A percentile compares a stretch with the other conserved stretches of the same genome.
phyloP scores from a whole-genome alignment of 2,329 filamentous ascomycete genomes.

The Calonectria pseudoturangicola region DNA sequence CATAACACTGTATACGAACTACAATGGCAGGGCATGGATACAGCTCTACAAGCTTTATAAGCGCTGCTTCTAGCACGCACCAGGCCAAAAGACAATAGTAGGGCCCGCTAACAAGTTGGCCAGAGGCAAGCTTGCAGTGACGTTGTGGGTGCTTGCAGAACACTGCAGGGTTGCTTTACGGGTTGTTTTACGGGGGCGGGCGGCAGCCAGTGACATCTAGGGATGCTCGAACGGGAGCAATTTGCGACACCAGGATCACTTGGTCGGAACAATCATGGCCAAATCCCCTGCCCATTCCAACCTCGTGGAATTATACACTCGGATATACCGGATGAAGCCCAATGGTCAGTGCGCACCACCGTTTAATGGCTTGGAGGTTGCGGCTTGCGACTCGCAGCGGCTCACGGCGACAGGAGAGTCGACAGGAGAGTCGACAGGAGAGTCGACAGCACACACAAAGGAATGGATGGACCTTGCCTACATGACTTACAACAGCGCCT shows the following conservation, averaged over 20 bases:
- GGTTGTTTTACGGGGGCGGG: neutral
- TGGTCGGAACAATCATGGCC: neutral
- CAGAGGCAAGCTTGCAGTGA: neutral
- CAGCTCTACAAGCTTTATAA: too few relatives aligned
- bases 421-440: too few relatives aligned
- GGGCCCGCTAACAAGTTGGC: neutral
- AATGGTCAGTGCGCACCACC: slow-evolving; percentile 13
- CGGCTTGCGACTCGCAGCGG: neutral
- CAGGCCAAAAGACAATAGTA: neutral
- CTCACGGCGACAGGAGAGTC: too few relatives aligned
- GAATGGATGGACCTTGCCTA: neutral
- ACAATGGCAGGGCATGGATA: neutral
- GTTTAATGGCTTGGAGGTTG: neutral
- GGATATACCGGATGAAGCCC: slow-evolving; percentile 17
- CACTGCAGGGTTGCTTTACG: slow-evolving; percentile 2
- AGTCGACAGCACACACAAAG: neutral
- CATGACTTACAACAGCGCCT: neutral
- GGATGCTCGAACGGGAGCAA: neutral
- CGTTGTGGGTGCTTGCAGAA: neutral
- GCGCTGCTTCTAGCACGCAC: neutral
- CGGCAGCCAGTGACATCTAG: slow-evolving; percentile 1
- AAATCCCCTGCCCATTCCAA: slow-evolving; percentile 5
- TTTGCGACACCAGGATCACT: slow-evolving; percentile 14
- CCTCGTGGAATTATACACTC: neutral
- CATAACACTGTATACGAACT: neutral